phyloP scores from a whole-genome alignment of 208 protist species.

The Trypanosomatidae sp. region DNA sequence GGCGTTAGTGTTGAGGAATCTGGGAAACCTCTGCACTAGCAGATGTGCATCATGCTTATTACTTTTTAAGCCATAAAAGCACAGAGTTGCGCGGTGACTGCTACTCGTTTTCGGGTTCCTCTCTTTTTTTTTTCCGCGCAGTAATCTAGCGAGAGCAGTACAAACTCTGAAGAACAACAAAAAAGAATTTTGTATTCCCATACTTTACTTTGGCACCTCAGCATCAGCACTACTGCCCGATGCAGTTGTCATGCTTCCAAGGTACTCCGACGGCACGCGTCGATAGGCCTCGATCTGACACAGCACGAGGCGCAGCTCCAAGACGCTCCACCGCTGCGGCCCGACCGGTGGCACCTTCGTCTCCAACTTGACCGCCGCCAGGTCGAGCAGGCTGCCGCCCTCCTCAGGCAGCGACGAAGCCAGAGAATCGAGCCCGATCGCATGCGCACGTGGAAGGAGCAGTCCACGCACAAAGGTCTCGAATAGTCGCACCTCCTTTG shows the following conservation, averaged over 20 bases:
- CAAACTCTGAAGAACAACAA: no score
- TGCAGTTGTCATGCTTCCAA: background rate
- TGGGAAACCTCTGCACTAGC: no score
- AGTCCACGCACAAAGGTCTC: conserved; percentile 41
- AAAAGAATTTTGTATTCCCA: no score
- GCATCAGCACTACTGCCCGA: background rate
- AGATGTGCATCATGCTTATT: no score
- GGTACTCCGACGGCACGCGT: conserved; percentile 17
- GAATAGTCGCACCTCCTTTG: conserved; percentile 37
- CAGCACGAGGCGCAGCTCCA: conserved; percentile 52
- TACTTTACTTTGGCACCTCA: background rate
- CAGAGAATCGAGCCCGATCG: conserved; percentile 34
- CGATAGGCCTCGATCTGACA: conserved; percentile 42
- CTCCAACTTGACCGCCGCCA: conserved; percentile 23
- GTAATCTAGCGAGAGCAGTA: no score
- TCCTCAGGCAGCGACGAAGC: conserved; percentile 32
- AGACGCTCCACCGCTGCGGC: conserved; percentile 59
- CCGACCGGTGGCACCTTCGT: conserved; percentile 38
- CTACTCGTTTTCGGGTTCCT: no score
- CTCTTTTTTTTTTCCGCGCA: no score
- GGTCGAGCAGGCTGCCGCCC: conserved; percentile 30
- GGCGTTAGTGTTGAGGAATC: no score
- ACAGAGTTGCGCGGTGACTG: no score
- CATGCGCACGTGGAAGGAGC: conserved; percentile 27
- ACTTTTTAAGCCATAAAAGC: no score